Percentiles rank a stretch among this genome's conserved stretches.
Conservation (phyloP, 1,284 basidiomycete species). For the Cutaneotrichosporon dermatis region DNA sequence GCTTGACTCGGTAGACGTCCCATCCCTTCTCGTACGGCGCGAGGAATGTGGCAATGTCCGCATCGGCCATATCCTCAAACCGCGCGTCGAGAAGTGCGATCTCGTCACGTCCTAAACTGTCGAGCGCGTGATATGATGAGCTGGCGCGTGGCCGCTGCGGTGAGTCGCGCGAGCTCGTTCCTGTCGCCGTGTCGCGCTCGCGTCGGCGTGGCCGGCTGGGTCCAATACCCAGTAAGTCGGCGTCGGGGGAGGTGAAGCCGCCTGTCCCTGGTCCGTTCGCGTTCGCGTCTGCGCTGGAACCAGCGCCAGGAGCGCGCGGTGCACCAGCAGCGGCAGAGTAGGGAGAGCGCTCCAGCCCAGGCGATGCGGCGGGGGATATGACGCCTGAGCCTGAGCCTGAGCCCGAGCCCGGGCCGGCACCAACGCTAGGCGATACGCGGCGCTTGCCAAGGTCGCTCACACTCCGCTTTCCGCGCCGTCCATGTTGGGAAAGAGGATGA, state of each 20-base stretch:
- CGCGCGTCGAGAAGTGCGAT: slow-evolving; percentile 32
- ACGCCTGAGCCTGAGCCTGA: no score
- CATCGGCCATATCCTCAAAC: slow-evolving; percentile 40
- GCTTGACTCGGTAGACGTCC: not conserved
- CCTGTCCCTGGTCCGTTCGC: not conserved
- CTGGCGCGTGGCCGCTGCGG: not conserved
- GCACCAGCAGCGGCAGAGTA: no score
- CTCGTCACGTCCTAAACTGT: slow-evolving; percentile 34
- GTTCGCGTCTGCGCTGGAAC: no score
- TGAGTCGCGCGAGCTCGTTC: slow-evolving; percentile 1
- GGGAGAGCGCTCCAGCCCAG: no score
- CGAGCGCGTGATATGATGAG: slow-evolving; percentile 12
- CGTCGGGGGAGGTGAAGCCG: slow-evolving; percentile 1
- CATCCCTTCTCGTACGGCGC: not conserved
- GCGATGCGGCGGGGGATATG: no score
- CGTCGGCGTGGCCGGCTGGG: not conserved
- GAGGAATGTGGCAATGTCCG: slow-evolving; percentile 20
- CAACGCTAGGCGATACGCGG: not conserved
- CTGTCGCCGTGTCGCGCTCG: not conserved
- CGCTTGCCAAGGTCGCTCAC: not conserved
- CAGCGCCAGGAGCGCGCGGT: no score
- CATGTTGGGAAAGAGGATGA: not conserved
- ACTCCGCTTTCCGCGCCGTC: not conserved
- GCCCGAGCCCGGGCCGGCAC: no score
- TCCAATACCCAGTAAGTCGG: slow-evolving; percentile 9